Evolutionary conservation across 2,329 filamentous ascomycete genomes (phyloP), one percentile per base, ranked within the genome.

Genomic region (Pleurostoma richardsiae): DNA sequence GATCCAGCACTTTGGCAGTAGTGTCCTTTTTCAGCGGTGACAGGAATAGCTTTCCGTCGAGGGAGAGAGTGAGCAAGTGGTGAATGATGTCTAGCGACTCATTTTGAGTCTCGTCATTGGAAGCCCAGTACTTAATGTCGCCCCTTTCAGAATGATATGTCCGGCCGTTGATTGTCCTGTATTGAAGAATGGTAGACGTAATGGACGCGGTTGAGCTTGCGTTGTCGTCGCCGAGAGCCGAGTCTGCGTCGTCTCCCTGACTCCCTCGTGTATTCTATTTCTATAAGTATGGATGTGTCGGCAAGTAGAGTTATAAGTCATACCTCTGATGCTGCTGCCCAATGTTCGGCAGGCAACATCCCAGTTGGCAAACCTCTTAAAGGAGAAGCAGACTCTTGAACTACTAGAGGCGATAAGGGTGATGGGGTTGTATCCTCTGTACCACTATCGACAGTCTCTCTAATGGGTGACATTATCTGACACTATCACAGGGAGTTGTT

Each of bases 1-100:
- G 62, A 53, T 81, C 76, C 29, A 81, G 60, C 11, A 77, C 57
- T 52, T 55, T 56, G 11, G 19, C 8, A 40, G 30, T 7, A 10
- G 4, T 28, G 19, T 10, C 48, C 54, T 19, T 19, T 19, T 19
- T 50, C 10, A 62, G 39, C 1, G 59, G 61, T 0, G 61, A 55
- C 6, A 52, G 47, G 31, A 54, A 49, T 19, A 63, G 52, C 46
- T 53, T 59, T 29, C 54, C 56, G 1, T 56, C 57, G 5, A 54
- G 44, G 4, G 46, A 45, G 1, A 62, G 48, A 2, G 55, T 62
- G n/a, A 55, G 44, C 4, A 48, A 45, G 39, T 61, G 58, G 33
- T 63, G 60, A n/a, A 57, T 54, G 19, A 67, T 56, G 26, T 67
- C 64, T 50, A 63, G 53, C 0, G 57, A 52, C 26, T 65, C 56